phyloP scores from a whole-genome alignment of 495 filamentous ascomycete genomes.

The Aspergillus cavernicola region DNA sequence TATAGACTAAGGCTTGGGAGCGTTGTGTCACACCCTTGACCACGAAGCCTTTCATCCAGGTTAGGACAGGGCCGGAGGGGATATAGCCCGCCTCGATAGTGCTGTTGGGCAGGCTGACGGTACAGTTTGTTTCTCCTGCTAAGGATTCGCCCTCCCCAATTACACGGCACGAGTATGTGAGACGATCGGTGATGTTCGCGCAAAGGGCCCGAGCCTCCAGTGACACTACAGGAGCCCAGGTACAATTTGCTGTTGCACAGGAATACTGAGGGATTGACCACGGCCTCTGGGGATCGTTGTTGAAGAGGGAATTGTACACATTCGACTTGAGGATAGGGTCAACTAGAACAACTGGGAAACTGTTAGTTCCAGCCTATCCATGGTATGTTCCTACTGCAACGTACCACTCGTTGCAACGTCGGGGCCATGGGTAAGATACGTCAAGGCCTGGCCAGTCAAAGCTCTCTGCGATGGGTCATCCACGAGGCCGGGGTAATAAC shows the following conservation, averaged over 20 bases:
- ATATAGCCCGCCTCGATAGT: too few species aligned
- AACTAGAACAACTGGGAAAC: not conserved
- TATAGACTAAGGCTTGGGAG: too few species aligned
- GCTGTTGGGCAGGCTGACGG: conserved; percentile 1
- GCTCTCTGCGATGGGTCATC: not conserved
- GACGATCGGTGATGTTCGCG: conserved; percentile 11
- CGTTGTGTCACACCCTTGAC: too few species aligned
- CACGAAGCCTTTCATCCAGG: too few species aligned
- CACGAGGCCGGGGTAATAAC: not conserved
- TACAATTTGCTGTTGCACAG: conserved; percentile 17
- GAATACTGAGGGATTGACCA: conserved; percentile 17
- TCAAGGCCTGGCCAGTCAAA: not conserved
- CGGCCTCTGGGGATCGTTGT: conserved; percentile 1
- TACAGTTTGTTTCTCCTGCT: conserved; percentile 6
- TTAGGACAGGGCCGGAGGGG: too few species aligned
- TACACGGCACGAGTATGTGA: not conserved
- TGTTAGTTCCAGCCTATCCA: not conserved
- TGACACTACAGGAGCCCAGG: conserved; percentile 15
- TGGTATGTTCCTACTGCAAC: not conserved
- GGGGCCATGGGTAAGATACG: not conserved
- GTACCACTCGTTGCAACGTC: not conserved
- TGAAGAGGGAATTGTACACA: conserved; percentile 15
- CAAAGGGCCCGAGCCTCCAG: conserved; percentile 12
- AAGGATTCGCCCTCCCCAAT: not conserved
- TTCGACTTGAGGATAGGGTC: conserved; percentile 13